Percentiles rank a stretch among this genome's conserved stretches.
Conservation (phyloP, 2,329 filamentous ascomycete species). For the Ophiostoma ips region DNA sequence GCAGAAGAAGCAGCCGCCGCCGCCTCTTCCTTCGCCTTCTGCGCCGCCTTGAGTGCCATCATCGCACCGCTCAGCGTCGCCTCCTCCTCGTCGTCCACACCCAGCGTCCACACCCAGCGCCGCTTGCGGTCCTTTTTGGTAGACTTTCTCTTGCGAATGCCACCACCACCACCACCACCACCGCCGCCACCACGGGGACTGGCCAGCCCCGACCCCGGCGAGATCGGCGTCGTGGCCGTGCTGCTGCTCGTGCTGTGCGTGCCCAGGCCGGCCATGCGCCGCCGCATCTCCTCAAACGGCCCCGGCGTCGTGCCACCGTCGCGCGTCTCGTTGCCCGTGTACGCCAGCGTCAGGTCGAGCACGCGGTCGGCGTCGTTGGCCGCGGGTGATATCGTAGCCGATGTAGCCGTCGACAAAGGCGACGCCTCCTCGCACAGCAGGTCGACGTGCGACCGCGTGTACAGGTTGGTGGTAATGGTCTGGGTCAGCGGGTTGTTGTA, state of each 20-base stretch:
- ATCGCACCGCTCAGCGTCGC: slow-evolving; percentile 23
- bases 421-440: slow-evolving; percentile 44
- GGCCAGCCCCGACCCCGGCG: slow-evolving; percentile 15
- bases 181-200: slow-evolving; percentile 25
- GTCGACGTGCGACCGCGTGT: slow-evolving; percentile 50
- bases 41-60: slow-evolving; percentile 15
- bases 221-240: slow-evolving; percentile 8
- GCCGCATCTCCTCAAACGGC: slow-evolving; percentile 48
- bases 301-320: slow-evolving; percentile 50
- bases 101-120: slow-evolving; percentile 54
- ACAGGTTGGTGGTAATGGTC: slow-evolving; percentile 49
- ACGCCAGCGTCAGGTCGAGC: slow-evolving; percentile 36
- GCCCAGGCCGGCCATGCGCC: slow-evolving; percentile 38
- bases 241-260: slow-evolving; percentile 26
- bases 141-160: slow-evolving; percentile 37
- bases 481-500: slow-evolving; percentile 50
- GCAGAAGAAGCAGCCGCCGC: not conserved
- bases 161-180: slow-evolving; percentile 15
- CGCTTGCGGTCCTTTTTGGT: slow-evolving; percentile 49
- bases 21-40: slow-evolving; percentile 9
- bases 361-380: slow-evolving; percentile 25
- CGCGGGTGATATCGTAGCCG: not conserved
- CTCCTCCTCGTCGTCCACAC: slow-evolving; percentile 33
- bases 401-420: slow-evolving; percentile 20
- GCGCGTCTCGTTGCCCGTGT: slow-evolving; percentile 38